A percentile compares a stretch with the other conserved stretches of the same genome.
phyloP scores from a whole-genome alignment of 352 stramenopile species.

The Pythium brassicae region DNA sequence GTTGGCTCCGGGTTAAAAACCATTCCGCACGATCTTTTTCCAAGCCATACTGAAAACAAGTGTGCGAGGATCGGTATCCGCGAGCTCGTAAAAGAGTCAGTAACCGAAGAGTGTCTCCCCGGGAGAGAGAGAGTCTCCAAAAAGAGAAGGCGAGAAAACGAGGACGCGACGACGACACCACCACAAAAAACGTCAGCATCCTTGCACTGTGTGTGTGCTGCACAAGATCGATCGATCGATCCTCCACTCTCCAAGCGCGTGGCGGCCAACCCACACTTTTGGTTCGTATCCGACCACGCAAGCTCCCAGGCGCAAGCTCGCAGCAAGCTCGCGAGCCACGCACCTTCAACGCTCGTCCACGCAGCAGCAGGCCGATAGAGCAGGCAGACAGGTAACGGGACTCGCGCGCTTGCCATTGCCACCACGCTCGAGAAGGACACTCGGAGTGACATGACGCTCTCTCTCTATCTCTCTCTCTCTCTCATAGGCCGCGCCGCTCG shows the following conservation, averaged over 20 bases:
- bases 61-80: not conserved
- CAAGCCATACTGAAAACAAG: not conserved
- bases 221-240: slow-evolving; percentile 4
- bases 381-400: too few species aligned
- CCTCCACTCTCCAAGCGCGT: not conserved
- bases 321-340: too few species aligned
- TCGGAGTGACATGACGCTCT: too few species aligned
- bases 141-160: not conserved
- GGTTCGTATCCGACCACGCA: slow-evolving; percentile 1
- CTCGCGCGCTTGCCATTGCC: too few species aligned
- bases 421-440: too few species aligned
- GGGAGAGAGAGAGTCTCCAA: not conserved
- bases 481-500: not conserved
- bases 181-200: slow-evolving; percentile 1
- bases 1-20: not conserved
- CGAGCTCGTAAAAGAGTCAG: not conserved
- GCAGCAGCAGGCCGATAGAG: too few species aligned
- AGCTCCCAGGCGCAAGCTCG: too few species aligned
- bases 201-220: not conserved
- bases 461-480: too few species aligned
- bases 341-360: too few species aligned
- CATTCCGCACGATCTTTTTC: not conserved
- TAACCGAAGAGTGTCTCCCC: not conserved
- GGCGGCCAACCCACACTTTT: slow-evolving; percentile 2
- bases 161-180: slow-evolving; percentile 1